Evolutionary conservation across 1,139 yeast species (phyloP).

Genomic region (Sugiyamaella paludigena): DNA sequence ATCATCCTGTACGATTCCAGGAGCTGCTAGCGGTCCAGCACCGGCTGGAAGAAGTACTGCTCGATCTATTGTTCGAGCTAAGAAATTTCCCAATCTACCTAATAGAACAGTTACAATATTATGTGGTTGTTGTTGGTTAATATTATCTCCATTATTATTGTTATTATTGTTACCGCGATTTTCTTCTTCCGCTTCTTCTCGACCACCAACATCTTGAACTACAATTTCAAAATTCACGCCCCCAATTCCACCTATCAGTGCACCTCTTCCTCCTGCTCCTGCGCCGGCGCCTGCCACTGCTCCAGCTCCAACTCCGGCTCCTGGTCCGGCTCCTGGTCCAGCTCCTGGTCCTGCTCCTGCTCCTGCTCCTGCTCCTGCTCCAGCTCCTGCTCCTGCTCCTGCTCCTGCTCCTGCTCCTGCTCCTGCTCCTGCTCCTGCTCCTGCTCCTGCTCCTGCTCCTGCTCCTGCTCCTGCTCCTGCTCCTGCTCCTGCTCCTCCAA

Average conservation of each 20-base stretch:
- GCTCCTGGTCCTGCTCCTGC: background rate
- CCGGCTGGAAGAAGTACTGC: conserved; percentile 5
- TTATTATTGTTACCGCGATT: conserved; percentile 1
- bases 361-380: conserved; percentile 2
- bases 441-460: conserved; percentile 11
- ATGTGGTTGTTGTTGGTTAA: background rate
- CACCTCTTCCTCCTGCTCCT: background rate
- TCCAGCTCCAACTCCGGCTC: conserved; percentile 2
- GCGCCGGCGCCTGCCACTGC: conserved; percentile 7
- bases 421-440: conserved; percentile 15
- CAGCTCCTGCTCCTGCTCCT: conserved; percentile 3
- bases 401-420: conserved; percentile 7
- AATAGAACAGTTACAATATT: conserved; percentile 2
- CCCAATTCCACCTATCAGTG: background rate
- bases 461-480: conserved; percentile 2
- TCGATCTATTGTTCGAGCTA: conserved; percentile 5
- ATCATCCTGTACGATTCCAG: conserved; percentile 8
- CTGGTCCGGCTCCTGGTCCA: background rate
- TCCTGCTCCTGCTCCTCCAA: conserved; percentile 15
- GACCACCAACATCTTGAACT: conserved; percentile 7
- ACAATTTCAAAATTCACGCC: conserved; percentile 8
- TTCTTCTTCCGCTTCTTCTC: background rate
- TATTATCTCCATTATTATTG: background rate
- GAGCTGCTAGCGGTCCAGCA: conserved; percentile 1
- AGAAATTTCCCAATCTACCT: conserved; percentile 5